phyloP scores from a whole-genome alignment of 371 early-diverging fungal genomes.

The Zychaea mexicana region DNA sequence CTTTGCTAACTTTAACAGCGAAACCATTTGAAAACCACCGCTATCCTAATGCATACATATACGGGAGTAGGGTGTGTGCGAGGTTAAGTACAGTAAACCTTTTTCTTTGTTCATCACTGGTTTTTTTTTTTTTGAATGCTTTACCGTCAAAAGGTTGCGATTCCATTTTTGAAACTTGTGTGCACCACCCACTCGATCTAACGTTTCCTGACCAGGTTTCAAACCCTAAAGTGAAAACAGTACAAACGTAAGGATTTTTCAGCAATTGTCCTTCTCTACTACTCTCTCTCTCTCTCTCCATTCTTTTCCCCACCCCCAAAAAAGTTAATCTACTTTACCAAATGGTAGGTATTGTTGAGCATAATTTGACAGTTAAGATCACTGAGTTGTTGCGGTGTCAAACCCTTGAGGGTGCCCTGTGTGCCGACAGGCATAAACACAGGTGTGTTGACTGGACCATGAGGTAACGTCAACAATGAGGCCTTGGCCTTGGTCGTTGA shows the following conservation, averaged over 20 bases:
- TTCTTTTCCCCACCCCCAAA: not conserved
- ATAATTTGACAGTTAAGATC: conserved; percentile 91
- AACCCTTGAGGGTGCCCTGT: conserved; percentile 92
- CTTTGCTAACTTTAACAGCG: conserved; percentile 80
- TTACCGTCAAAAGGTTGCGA: conserved; percentile 82
- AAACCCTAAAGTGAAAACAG: conserved; percentile 30
- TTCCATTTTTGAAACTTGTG: conserved; percentile 92
- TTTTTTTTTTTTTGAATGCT: not conserved
- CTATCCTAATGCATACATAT: conserved; percentile 58
- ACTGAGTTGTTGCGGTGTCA: conserved; percentile 79
- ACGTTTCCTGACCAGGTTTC: conserved; percentile 74
- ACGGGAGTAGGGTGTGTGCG: not conserved
- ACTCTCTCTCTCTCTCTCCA: too few relatives aligned
- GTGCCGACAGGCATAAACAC: conserved; percentile 99
- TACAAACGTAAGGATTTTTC: not conserved
- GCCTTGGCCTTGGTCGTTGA: conserved; percentile 92
- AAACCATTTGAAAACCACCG: conserved; percentile 97
- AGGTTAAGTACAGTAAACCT: not conserved
- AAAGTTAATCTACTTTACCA: conserved; percentile 48
- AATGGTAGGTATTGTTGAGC: conserved; percentile 92
- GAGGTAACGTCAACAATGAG: conserved; percentile 79
- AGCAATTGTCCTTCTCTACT: too few relatives aligned
- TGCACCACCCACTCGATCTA: conserved; percentile 80
- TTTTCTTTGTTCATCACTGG: too few relatives aligned
- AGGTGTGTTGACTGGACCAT: conserved; percentile 86